Evolutionary conservation across 2,329 filamentous ascomycete genomes (phyloP), one percentile per base, ranked within the genome.

Genomic region (Fusarium chuoi): DNA sequence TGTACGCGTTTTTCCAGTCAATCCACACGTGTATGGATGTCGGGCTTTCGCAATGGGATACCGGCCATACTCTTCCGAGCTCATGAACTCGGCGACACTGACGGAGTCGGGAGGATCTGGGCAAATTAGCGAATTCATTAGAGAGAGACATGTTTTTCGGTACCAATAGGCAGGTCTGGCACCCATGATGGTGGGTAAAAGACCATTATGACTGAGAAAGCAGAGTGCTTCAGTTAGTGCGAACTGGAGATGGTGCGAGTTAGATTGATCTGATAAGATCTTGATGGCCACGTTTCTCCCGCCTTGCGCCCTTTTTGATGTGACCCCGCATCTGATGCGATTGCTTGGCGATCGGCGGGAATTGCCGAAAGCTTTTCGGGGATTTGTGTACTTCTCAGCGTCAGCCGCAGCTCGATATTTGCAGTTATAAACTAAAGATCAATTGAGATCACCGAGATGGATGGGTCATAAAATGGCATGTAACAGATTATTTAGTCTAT

Each of bases 71-170:
- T 48, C 17, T 5, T 77, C 89, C 88, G 54, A 87, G 82, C 78
- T 95, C 85, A 97, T 92, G 82, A 97, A 97, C 60, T 96, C 90
- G 74, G 88, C 87, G 58, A 97, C 88, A 3, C 93, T 87, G 28
- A 71, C 13, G 13, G 24, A 59, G 5, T 67, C 38, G 1, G 67
- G 67, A 2, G 67, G 66, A 5, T 70, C 68, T 71, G 3, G 2
- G 2, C 12, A 5, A 18, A 35, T 64, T 7, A 38, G 26, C 3
- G 15, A 3, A 2, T 12, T 24, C 4, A 0, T 14, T 1, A 0
- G 18, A 22, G 5, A 9, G 4, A 7, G 3, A 3, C 13, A 13
- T 9, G 0, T 13, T 7, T 17, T 10, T 7, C 39, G 8, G 8
- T 49, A 62, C 65, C 26, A 6, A 61, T 63, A 5, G 57, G 57